Evolutionary conservation across 73 alveolate species (phyloP), one percentile per base, ranked within the genome.

Genomic region (Breviolum minutum): DNA sequence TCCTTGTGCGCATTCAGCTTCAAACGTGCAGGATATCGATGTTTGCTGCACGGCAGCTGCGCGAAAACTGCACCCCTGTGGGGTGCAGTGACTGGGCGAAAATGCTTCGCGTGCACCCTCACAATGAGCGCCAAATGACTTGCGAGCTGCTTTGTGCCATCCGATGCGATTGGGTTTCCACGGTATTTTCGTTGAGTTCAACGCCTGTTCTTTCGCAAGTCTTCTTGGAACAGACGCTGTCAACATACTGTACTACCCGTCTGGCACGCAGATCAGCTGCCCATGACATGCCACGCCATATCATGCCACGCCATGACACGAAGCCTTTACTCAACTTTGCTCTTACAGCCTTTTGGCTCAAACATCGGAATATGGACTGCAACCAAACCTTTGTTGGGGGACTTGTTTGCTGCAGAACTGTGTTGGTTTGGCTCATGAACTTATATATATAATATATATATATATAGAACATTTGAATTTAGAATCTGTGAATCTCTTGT

Each of bases 301-400:
- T 66, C 54, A 40, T 40, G 54, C 3, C 54, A 40, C 77, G 24
- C n/a, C 24, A 68, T 68, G 77, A 17, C 77, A 68, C 77, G 17
- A 68, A 22, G 77, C 24, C 77, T 17, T 17, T 66, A 66, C 24
- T 11, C 74, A 66, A 17, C 74, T 66, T 40, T 40, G 54, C 54
- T 40, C 54, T 40, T 40, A 40, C 89, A 80, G 89, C 89, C 89
- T 7, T 80, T 80, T 80, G 89, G 89, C 89, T 80, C 89, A 13
- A 70, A 12, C 64, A 13, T 80, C 89, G 70, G 89, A 48, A 80
- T 69, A 80, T 80, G 89, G 89, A 80, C 89, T 80, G 89, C 69
- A 80, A 80, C 70, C 89, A 54, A 40, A 14, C 89, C 40, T 32
- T 40, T 80, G 89, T 32, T 80, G 40, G 89, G 70, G 89, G 8